These are phyloP conservation scores for Penicillium brasilianum DNA, from an alignment of 2,329 filamentous ascomycete species.

Conservation along the genomic window DNA sequence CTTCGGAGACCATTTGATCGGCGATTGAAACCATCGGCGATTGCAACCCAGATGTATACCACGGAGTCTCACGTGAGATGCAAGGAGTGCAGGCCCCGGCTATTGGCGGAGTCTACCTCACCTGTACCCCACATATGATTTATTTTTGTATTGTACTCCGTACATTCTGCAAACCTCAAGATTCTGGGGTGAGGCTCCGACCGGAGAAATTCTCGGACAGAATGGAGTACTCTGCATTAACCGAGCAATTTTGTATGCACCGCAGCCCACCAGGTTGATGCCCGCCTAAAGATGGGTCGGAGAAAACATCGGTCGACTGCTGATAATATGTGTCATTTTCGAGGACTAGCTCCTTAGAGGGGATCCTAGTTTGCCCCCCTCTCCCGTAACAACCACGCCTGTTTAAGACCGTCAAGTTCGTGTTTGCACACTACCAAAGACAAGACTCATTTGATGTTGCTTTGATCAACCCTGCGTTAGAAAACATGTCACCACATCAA, in stretches of 20 bases:
- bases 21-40: not conserved
- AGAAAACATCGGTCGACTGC: not conserved
- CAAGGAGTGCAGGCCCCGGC: too few species aligned
- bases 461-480: not conserved
- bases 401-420: not conserved
- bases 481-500: conserved; percentile 7
- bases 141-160: too few species aligned
- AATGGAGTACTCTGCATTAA: not conserved
- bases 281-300: not conserved
- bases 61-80: too few species aligned
- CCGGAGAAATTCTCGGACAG: conserved; percentile 6
- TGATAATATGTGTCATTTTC: not conserved
- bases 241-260: not conserved
- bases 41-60: too few species aligned
- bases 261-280: not conserved
- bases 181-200: not conserved
- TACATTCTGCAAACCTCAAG: not conserved
- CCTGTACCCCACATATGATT: too few species aligned
- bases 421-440: not conserved
- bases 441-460: not conserved
- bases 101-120: too few species aligned
- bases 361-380: not conserved
- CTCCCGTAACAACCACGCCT: not conserved
- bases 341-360: not conserved
- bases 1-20: not conserved